These are phyloP conservation scores for Pythium graminicola DNA, from an alignment of 352 stramenopile genomes.

Conservation along the genomic window DNA sequence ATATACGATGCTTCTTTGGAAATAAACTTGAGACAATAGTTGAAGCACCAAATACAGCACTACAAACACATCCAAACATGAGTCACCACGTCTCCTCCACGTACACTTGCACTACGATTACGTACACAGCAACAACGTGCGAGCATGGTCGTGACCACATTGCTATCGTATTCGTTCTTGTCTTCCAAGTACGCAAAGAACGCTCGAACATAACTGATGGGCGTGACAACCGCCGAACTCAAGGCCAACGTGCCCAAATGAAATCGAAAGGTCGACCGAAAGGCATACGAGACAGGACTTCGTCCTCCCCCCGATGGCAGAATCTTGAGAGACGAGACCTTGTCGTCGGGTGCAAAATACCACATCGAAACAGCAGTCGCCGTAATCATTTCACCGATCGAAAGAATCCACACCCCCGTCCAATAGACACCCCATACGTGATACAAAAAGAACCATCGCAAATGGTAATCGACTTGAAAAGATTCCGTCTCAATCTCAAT, in stretches of 20 bases:
- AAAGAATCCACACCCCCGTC: slow-evolving; percentile 57
- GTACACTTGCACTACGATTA: slow-evolving; percentile 10
- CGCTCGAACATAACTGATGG: slow-evolving; percentile 55
- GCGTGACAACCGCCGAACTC: slow-evolving; percentile 49
- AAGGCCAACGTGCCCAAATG: slow-evolving; percentile 70
- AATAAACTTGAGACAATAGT: slow-evolving; percentile 77
- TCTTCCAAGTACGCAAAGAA: slow-evolving; percentile 81
- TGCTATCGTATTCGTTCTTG: slow-evolving; percentile 74
- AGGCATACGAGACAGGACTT: slow-evolving; percentile 62
- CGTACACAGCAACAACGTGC: slow-evolving; percentile 69
- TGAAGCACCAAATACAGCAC: slow-evolving; percentile 84
- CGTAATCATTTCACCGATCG: slow-evolving; percentile 69
- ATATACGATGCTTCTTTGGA: slow-evolving; percentile 80
- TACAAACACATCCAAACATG: too few species aligned
- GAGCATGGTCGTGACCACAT: slow-evolving; percentile 42
- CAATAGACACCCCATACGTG: slow-evolving; percentile 80
- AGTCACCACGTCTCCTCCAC: too few species aligned
- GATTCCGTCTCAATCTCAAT: slow-evolving; percentile 63
- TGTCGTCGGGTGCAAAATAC: slow-evolving; percentile 71
- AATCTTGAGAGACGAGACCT: slow-evolving; percentile 48
- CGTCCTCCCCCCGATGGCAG: slow-evolving; percentile 27
- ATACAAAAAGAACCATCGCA: slow-evolving; percentile 74
- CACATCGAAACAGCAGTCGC: slow-evolving; percentile 64
- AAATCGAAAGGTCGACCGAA: slow-evolving; percentile 52
- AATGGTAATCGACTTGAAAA: slow-evolving; percentile 52